Evolutionary conservation across 768 basidiomycete species (phyloP), one percentile per base, ranked within the genome.

Genomic region (Myochromella boudieri): DNA sequence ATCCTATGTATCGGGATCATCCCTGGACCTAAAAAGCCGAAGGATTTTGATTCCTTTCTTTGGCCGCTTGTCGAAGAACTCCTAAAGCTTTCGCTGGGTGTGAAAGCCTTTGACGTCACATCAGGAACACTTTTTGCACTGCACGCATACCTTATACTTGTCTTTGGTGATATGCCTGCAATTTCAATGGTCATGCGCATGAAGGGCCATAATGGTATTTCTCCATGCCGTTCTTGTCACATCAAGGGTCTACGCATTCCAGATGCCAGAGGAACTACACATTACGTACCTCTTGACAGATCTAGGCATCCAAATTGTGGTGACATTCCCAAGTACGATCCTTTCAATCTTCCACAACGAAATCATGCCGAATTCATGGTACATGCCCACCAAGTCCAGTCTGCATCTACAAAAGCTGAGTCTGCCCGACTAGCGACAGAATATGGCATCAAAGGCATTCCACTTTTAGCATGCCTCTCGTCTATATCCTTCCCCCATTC

Each of bases 11-110:
- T 72, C 5, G 67, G 68, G 2, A 49, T 73, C 36, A 71, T 77
- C 34, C 72, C 71, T 3, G 68, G 75, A 0, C 75, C 71, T 0
- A 60, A 63, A 8, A 64, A 67, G 34, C 68, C 73, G 0, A 54
- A 62, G 7, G 66, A 73, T 44, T 18, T 65, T 0, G 63, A 65
- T 27, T 76, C 72, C 0, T 77, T 74, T 38, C 51, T 70, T 0
- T 61, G 52, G 36, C 74, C 71, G 0, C 43, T 72, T 9, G 50
- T 69, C 3, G 42, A 70, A 12, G 71, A 75, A 38, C 49, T 62
- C 8, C 37, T 63, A 0, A 29, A 56, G 11, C 60, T 75, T 1
- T 59, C 60, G 1, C 14, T 45, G n/a, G 72, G 74, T 2, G 57
- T 74, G 2, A 14, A 4, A 3, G 63, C 68, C 1, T 71, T 60